These are phyloP conservation scores for Vicia faba DNA, from an alignment of 306 rosid species.

Conservation along the genomic window DNA sequence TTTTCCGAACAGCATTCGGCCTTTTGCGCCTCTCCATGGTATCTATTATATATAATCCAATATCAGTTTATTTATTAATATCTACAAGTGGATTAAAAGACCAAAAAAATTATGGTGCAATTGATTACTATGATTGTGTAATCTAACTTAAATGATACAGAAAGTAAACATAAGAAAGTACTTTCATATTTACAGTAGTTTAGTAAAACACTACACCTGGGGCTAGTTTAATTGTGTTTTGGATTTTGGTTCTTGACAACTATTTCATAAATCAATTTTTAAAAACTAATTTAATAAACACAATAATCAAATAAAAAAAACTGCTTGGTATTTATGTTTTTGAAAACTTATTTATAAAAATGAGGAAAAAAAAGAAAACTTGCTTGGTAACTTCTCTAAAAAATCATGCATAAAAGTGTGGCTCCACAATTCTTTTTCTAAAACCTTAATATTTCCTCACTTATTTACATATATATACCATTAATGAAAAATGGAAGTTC, in stretches of 20 bases:
- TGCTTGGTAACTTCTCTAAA: no score
- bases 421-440: no score
- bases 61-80: background rate
- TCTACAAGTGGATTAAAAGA: background rate
- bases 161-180: background rate
- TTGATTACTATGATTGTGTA: slow-evolving; percentile 9
- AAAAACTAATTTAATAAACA: background rate
- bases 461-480: no score
- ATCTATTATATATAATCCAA: slow-evolving; percentile 3
- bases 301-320: background rate
- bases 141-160: background rate
- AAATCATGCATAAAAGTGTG: no score
- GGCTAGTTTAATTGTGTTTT: background rate
- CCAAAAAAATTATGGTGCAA: background rate
- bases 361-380: no score
- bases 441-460: no score
- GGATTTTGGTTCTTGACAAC: background rate
- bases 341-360: background rate
- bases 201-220: background rate
- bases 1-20: background rate
- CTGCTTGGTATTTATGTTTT: background rate
- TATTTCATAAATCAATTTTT: background rate
- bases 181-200: background rate
- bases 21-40: background rate
- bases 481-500: no score